Percentiles rank a stretch among this genome's conserved stretches.
Conservation (phyloP, 129 eudicot genomes). For the Glebionis coronaria region DNA sequence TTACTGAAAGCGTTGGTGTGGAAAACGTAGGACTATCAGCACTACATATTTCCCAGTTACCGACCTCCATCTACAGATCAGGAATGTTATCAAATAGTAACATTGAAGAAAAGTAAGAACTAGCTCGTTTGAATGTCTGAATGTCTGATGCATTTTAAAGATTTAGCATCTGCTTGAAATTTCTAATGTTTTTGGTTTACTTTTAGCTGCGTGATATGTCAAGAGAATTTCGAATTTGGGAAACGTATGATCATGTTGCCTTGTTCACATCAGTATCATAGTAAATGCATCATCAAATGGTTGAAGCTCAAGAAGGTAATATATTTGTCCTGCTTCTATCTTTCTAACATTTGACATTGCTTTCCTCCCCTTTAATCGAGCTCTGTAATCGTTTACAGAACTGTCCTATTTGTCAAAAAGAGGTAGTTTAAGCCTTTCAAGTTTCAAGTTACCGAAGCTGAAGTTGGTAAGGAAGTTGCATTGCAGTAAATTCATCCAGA, state of each 20-base stretch:
- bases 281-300: slow-evolving; percentile 60
- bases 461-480: slow-evolving; percentile 8
- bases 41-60: slow-evolving; percentile 48
- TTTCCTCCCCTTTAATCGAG: neutral
- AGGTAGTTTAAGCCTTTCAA: slow-evolving; percentile 39
- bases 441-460: slow-evolving; percentile 18
- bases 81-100: slow-evolving; percentile 63
- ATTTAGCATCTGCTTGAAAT: neutral
- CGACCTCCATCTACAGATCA: slow-evolving; percentile 57
- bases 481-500: neutral
- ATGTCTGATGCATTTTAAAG: neutral
- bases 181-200: neutral
- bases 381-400: slow-evolving; percentile 31
- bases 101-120: slow-evolving; percentile 43
- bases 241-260: slow-evolving; percentile 53
- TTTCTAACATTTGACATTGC: neutral
- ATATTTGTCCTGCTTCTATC: neutral
- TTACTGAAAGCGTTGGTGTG: slow-evolving; percentile 62
- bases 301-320: slow-evolving; percentile 55
- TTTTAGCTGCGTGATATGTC: slow-evolving; percentile 68
- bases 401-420: slow-evolving; percentile 70
- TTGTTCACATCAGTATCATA: slow-evolving; percentile 66
- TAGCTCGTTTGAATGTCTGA: too few relatives aligned
- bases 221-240: slow-evolving; percentile 40
- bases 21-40: slow-evolving; percentile 64